Conservation (phyloP, 257 asterid species). For the Coffea canephora region DNA sequence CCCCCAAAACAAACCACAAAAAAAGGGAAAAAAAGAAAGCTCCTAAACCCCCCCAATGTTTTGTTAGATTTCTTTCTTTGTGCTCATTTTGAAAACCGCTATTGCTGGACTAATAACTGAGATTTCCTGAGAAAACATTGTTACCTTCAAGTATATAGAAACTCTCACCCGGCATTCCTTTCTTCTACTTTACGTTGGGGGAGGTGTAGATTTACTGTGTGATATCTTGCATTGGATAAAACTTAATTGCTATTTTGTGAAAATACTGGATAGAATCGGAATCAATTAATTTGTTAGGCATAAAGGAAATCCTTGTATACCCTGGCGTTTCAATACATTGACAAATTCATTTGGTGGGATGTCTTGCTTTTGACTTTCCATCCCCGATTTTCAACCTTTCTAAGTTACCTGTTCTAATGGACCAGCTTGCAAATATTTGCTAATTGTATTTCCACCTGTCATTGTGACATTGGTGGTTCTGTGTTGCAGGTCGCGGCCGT, state of each 20-base stretch:
- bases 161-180: neutral
- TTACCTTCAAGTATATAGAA: too few relatives aligned
- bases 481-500: constrained; percentile 78
- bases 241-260: neutral
- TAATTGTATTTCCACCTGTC: neutral
- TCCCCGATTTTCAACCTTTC: neutral
- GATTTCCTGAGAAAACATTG: too few relatives aligned
- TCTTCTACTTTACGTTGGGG: neutral
- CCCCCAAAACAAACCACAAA: too few relatives aligned
- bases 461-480: neutral
- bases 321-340: neutral
- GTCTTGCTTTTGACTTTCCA: neutral
- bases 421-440: neutral
- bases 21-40: too few relatives aligned
- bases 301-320: neutral
- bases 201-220: neutral
- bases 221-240: neutral
- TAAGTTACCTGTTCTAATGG: neutral
- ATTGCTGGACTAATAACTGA: neutral
- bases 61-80: neutral
- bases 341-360: neutral
- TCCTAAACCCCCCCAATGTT: too few relatives aligned
- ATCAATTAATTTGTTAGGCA: neutral
- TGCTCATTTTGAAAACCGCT: neutral
- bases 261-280: neutral